Conservation (phyloP, 2,329 filamentous ascomycete genomes). For the Chaetomium olivaceum region DNA sequence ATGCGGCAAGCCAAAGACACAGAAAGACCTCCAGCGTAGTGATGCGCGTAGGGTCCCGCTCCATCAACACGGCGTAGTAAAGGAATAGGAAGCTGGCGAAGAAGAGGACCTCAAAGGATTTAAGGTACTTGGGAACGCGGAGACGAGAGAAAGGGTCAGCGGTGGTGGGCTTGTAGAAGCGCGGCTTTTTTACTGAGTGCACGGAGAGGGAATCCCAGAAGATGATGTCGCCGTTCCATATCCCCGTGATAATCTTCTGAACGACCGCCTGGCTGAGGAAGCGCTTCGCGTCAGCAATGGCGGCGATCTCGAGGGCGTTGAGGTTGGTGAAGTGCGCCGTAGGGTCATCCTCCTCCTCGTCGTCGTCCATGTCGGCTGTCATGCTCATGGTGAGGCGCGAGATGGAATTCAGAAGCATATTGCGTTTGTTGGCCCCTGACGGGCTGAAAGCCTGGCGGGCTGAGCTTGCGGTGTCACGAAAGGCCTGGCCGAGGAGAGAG, state of each 20-base stretch:
- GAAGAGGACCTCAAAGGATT: slow-evolving; percentile 80
- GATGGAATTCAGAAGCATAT: slow-evolving; percentile 54
- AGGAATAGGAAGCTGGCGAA: slow-evolving; percentile 74
- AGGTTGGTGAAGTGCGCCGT: slow-evolving; percentile 74
- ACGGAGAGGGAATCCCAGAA: slow-evolving; percentile 82
- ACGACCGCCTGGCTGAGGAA: slow-evolving; percentile 80
- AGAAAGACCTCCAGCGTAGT: slow-evolving; percentile 70
- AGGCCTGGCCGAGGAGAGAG: slow-evolving; percentile 46
- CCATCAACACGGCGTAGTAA: slow-evolving; percentile 84
- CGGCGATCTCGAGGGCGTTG: slow-evolving; percentile 85
- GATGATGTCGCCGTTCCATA: slow-evolving; percentile 84
- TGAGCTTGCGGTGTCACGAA: slow-evolving; percentile 30
- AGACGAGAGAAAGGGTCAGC: slow-evolving; percentile 72
- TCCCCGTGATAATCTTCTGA: slow-evolving; percentile 79
- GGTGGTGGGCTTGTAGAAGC: slow-evolving; percentile 68
- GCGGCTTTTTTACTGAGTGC: slow-evolving; percentile 71
- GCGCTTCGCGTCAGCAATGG: slow-evolving; percentile 77
- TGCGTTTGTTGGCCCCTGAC: slow-evolving; percentile 49
- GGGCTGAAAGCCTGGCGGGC: slow-evolving; percentile 35
- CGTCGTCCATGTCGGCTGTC: slow-evolving; percentile 43
- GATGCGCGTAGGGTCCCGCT: slow-evolving; percentile 66
- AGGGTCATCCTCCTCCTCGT: slow-evolving; percentile 59
- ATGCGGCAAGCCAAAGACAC: slow-evolving; percentile 84
- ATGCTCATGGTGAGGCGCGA: slow-evolving; percentile 56
- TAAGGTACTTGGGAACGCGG: slow-evolving; percentile 81